phyloP scores from a whole-genome alignment of 805 yeast species.

The Cyberlindnera euphorbiae region DNA sequence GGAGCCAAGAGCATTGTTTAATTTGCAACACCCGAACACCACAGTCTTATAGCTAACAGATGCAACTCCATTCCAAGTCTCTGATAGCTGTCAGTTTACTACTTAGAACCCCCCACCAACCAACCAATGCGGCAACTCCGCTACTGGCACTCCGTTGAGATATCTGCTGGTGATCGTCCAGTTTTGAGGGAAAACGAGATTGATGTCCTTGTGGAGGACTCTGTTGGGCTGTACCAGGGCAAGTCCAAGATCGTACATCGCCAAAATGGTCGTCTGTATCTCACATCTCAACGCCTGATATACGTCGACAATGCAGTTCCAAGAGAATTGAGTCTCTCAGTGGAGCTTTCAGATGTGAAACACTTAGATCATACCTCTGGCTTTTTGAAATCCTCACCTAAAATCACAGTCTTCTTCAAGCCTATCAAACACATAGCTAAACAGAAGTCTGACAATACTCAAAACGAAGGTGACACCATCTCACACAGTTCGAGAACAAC shows the following conservation, averaged over 20 bases:
- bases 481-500: background rate
- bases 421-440: slow-evolving; percentile 6
- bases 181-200: slow-evolving; percentile 40
- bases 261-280: slow-evolving; percentile 73
- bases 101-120: no score
- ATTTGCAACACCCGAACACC: no score
- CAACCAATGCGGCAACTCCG: slow-evolving; percentile 16
- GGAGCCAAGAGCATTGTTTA: no score
- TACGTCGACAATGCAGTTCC: slow-evolving; percentile 56
- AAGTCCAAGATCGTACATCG: slow-evolving; percentile 54
- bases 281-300: slow-evolving; percentile 69
- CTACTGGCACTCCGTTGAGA: slow-evolving; percentile 33
- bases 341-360: slow-evolving; percentile 40
- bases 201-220: slow-evolving; percentile 46
- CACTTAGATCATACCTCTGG: slow-evolving; percentile 41
- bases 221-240: slow-evolving; percentile 78
- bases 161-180: slow-evolving; percentile 36
- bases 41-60: no score
- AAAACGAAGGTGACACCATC: no score
- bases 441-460: no score
- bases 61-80: no score
- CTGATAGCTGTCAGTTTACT: no score
- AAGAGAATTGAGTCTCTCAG: slow-evolving; percentile 38
- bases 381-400: slow-evolving; percentile 75
- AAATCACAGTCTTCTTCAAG: slow-evolving; percentile 46